Percentiles rank a stretch among this genome's conserved stretches.
Evolutionary conservation across 257 asterid species (phyloP).

Genomic region (Capsicum rhomboideum): DNA sequence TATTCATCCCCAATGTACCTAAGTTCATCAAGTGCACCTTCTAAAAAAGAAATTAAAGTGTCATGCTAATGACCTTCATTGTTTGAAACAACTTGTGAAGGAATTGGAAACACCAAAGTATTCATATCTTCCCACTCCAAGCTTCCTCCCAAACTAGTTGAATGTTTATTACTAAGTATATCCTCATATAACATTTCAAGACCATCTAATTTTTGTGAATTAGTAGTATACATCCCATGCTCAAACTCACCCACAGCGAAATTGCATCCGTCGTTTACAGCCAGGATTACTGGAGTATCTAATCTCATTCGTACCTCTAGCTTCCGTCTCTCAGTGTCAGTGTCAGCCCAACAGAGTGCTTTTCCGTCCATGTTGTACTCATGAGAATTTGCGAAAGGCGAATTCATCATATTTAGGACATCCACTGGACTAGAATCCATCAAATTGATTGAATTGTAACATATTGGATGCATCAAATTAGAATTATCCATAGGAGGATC

Average conservation of each 20-base stretch:
- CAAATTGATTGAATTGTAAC: constrained; percentile 9
- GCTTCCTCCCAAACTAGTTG: neutral
- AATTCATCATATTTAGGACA: neutral
- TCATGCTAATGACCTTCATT: neutral
- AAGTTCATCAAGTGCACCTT: constrained; percentile 9
- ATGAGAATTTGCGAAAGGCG: no score
- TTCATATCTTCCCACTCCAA: constrained; percentile 39
- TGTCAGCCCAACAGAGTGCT: neutral
- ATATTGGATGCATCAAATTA: neutral
- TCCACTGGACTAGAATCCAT: constrained; percentile 8
- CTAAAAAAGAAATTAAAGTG: neutral
- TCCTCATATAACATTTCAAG: constrained; percentile 41
- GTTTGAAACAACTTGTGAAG: constrained; percentile 12
- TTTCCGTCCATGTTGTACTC: neutral
- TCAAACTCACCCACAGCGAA: constrained; percentile 14
- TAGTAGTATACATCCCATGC: constrained; percentile 9
- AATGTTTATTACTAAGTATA: neutral
- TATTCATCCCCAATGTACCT: neutral
- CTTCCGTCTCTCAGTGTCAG: neutral
- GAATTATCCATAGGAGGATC: constrained; percentile 1
- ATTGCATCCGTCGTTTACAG: neutral
- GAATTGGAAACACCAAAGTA: constrained; percentile 16
- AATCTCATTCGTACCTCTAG: neutral
- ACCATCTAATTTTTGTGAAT: constrained; percentile 35
- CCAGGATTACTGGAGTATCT: neutral